phyloP scores from a whole-genome alignment of 495 filamentous ascomycete genomes.

The Aspergillus coremiiformis region DNA sequence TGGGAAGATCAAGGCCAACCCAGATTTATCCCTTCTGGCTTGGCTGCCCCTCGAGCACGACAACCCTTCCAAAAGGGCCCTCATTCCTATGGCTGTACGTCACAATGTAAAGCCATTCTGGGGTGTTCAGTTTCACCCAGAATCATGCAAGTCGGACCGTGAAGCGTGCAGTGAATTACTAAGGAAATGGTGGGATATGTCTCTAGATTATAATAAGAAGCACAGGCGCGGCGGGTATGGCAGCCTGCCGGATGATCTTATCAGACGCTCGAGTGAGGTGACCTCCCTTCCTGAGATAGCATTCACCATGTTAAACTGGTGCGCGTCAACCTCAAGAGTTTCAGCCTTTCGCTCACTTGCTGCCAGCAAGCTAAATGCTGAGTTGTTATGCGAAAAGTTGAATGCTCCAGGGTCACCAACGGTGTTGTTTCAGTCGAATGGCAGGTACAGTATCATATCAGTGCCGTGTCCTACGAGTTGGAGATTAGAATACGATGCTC shows the following conservation, averaged over 20 bases:
- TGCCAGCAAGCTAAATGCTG: slow-evolving; percentile 18
- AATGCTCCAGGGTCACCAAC: slow-evolving; percentile 33
- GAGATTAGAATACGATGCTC: slow-evolving; percentile 35
- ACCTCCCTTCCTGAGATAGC: slow-evolving; percentile 24
- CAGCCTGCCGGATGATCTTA: slow-evolving; percentile 19
- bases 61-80: background rate
- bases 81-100: slow-evolving; percentile 69
- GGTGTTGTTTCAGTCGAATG: slow-evolving; percentile 39
- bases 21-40: slow-evolving; percentile 29
- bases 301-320: slow-evolving; percentile 33
- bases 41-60: slow-evolving; percentile 26
- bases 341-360: slow-evolving; percentile 25
- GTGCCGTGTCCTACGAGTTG: slow-evolving; percentile 36
- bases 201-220: slow-evolving; percentile 32
- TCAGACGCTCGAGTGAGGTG: slow-evolving; percentile 17
- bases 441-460: slow-evolving; percentile 35
- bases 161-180: slow-evolving; percentile 59
- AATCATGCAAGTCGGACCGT: slow-evolving; percentile 77
- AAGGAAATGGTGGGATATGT: slow-evolving; percentile 63
- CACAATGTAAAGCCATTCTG: slow-evolving; percentile 73
- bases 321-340: slow-evolving; percentile 21
- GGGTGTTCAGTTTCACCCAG: slow-evolving; percentile 91
- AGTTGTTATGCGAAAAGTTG: slow-evolving; percentile 29
- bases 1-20: background rate
- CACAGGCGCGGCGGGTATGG: slow-evolving; percentile 25